Evolutionary conservation across 306 rosid genomes (phyloP).

Genomic region (Cucumis sativus): Cucumber_9930_V3 NC_026660.2:13836501-13837000

Average conservation of each 20-base stretch:
- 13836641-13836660: not conserved
- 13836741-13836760: slow-evolving; percentile 22
- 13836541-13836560: not conserved
- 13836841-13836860: slow-evolving; percentile 25
- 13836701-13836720: slow-evolving; percentile 38
- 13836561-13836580: not conserved
- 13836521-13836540: not conserved
- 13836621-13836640: not conserved
- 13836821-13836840: slow-evolving; percentile 77
- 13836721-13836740: slow-evolving; percentile 49
- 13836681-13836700: slow-evolving; percentile 13
- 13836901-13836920: not conserved
- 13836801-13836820: slow-evolving; percentile 78
- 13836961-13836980: slow-evolving; percentile 44
- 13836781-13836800: slow-evolving; percentile 47
- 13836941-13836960: slow-evolving; percentile 62
- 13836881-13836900: not conserved
- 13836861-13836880: not conserved
- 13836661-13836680: not conserved
- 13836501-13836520: not conserved
- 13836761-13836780: slow-evolving; percentile 41
- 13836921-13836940: slow-evolving; percentile 48
- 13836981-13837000: slow-evolving; percentile 63
- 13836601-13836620: not conserved
- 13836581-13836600: not conserved